phyloP scores from a whole-genome alignment of 2,329 filamentous ascomycete species.

The Xylaria digitata region DNA sequence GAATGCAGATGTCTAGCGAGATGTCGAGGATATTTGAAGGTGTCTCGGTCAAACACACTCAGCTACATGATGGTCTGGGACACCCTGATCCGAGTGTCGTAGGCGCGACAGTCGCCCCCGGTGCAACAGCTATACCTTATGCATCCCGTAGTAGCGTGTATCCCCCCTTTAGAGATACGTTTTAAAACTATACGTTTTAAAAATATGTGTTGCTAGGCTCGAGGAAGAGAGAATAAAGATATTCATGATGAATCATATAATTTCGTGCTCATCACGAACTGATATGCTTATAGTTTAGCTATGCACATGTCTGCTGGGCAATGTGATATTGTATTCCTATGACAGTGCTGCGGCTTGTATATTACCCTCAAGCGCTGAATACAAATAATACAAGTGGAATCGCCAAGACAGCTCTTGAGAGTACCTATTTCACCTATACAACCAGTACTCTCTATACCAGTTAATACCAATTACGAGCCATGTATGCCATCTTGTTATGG shows the following conservation, averaged over 20 bases:
- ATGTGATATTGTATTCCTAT: background rate
- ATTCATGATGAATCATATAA: background rate
- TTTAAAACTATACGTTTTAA: constrained; percentile 41
- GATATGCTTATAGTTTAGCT: background rate
- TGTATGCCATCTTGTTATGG: no score
- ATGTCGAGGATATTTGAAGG: constrained; percentile 63
- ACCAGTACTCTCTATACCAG: no score
- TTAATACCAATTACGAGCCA: no score
- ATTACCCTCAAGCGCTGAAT: no score
- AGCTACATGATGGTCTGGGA: constrained; percentile 32
- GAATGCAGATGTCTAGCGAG: constrained; percentile 63
- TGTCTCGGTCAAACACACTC: constrained; percentile 47
- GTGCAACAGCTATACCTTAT: constrained; percentile 22
- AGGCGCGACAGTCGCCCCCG: constrained; percentile 20
- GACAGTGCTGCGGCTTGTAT: no score
- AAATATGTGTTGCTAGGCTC: background rate
- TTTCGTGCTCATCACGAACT: background rate
- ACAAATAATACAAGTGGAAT: no score
- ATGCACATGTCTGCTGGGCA: background rate
- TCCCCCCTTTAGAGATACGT: constrained; percentile 49
- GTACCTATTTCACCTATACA: no score
- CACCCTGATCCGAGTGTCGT: constrained; percentile 32
- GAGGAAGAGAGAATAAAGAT: background rate
- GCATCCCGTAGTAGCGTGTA: constrained; percentile 45
- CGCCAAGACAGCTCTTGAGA: no score